Evolutionary conservation across 306 rosid genomes (phyloP).

Genomic region (Urtica urens): DNA sequence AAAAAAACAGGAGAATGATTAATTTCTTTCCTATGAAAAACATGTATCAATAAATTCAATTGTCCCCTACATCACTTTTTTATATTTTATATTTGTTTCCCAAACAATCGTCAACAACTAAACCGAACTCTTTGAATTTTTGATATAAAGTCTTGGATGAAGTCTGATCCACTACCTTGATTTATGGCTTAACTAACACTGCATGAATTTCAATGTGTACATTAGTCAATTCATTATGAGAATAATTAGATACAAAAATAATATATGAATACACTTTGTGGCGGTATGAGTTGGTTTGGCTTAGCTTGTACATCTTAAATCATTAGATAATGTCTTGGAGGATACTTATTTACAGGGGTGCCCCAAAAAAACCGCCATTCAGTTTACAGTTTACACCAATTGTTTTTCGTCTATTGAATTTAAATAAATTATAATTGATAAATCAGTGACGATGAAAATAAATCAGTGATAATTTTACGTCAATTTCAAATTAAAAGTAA

Average conservation of each 20-base stretch:
- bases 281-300: not conserved
- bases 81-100: too few relatives aligned
- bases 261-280: not conserved
- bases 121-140: slow-evolving; percentile 10
- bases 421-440: too few relatives aligned
- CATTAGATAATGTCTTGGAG: too few relatives aligned
- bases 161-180: not conserved
- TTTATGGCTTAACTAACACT: slow-evolving; percentile 8
- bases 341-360: too few relatives aligned
- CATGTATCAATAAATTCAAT: not conserved
- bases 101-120: slow-evolving; percentile 7
- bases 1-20: not conserved
- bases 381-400: too few relatives aligned
- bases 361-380: too few relatives aligned
- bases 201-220: not conserved
- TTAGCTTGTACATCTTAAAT: too few relatives aligned
- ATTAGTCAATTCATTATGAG: not conserved
- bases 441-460: too few relatives aligned
- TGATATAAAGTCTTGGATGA: slow-evolving; percentile 9
- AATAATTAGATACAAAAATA: not conserved
- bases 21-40: not conserved
- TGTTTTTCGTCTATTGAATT: too few relatives aligned
- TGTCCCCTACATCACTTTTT: not conserved
- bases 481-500: too few relatives aligned
- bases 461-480: too few relatives aligned